Base-by-base conservation (phyloP, 163 green algal species). In the Volvox carteri region DNA sequence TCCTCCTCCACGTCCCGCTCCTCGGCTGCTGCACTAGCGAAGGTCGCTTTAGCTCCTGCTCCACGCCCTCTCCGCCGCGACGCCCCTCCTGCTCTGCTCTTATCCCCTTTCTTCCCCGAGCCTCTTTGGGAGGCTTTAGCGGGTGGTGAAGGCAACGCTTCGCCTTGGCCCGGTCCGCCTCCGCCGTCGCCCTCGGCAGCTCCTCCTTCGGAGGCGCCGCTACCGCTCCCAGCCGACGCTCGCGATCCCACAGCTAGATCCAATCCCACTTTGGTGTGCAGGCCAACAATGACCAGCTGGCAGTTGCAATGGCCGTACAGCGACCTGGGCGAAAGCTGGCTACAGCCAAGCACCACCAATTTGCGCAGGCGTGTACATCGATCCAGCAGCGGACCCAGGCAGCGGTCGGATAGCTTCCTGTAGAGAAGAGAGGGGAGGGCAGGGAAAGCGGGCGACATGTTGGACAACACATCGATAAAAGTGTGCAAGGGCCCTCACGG, bases 281-380 rank as follows among this genome's bases (percentile, higher is more conserved):
- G 0, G 0, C 84, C 84, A 35, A 84, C 72, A 4, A 89, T 33
- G 0, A 76, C 52, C 30, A 89, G 73, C 1, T 19, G 28, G 23
- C 33, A 39, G 54, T 89, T 89, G 37, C 0, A 30, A 54, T 89
- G 72, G 18, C 84, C 84, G 84, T 89, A 84, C 84, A 89, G 84
- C n/a, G 84, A 84, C 37, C 72, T 65, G 1, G 72, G 48, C 12
- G 72, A 50, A 5, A 88, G 67, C 80, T 87, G 72, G 52, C 54
- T 78, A 73, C 84, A 89, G 41, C 84, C 84, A 42, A 78, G 84
- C n/a, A 89, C 42, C 21, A 73, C 21, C 72, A 89, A 72, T 2
- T 48, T 30, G 3, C 72, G 72, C 72, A 89, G 72, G 4, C n/a
- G 41, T 2, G 23, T 19, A 72, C 84, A 89, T 52, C 72, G 72